Percentiles rank a stretch among this genome's conserved stretches.
Evolutionary conservation across 2,329 filamentous ascomycete genomes (phyloP).

Genomic region (Trichophyton mentagrophytes): DNA sequence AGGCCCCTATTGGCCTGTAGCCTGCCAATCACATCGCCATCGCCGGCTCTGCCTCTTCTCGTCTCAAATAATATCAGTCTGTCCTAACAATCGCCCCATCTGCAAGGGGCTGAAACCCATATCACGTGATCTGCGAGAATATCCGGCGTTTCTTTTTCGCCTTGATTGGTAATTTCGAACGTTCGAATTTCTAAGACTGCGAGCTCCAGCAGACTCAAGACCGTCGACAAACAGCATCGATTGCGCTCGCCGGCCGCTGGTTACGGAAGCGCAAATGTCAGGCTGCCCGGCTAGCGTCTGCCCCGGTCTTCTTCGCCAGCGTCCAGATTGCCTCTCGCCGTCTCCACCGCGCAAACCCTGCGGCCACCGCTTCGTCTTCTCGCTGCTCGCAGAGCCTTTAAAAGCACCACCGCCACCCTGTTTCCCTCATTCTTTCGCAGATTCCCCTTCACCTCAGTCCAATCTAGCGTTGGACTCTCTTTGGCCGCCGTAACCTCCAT

Average conservation of each 20-base stretch:
- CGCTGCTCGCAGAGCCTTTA: neutral
- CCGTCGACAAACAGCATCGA: no score
- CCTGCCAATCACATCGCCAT: no score
- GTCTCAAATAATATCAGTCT: no score
- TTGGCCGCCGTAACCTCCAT: constrained; percentile 59
- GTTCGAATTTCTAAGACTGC: constrained; percentile 2
- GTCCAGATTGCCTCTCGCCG: neutral
- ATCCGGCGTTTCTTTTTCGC: neutral
- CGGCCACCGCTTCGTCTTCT: neutral
- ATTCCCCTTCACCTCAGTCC: constrained; percentile 48
- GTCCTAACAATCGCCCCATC: no score
- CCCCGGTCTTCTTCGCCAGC: neutral
- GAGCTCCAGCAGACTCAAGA: neutral
- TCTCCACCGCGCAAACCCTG: constrained; percentile 2
- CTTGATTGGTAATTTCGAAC: constrained; percentile 3
- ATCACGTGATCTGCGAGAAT: constrained; percentile 1
- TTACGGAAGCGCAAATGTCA: neutral
- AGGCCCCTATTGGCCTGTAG: neutral
- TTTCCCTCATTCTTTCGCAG: constrained; percentile 73
- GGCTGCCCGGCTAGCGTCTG: neutral
- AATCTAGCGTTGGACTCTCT: constrained; percentile 59
- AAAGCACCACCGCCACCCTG: constrained; percentile 58
- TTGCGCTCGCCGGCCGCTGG: no score
- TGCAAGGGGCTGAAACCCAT: neutral
- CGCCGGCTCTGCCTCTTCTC: no score